phyloP scores from a whole-genome alignment of 2,329 filamentous ascomycete species.

The Arthrobotrys pseudoclavata region DNA sequence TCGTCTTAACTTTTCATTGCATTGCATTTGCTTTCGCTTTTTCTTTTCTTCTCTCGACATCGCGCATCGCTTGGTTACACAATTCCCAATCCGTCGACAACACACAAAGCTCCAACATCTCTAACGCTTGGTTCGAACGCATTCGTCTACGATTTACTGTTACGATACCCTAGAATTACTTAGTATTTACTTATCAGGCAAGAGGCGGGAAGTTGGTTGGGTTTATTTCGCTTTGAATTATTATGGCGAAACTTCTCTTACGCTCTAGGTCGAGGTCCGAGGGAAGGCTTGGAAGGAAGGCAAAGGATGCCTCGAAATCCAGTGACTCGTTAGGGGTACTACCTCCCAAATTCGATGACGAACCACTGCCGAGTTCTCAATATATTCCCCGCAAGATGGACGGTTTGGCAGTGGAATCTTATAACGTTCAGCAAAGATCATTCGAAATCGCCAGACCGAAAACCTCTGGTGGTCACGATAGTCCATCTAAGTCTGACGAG shows the following conservation, averaged over 20 bases:
- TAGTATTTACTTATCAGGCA: not conserved
- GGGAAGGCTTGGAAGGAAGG: slow-evolving; percentile 37
- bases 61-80: slow-evolving; percentile 18
- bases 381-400: slow-evolving; percentile 39
- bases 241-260: slow-evolving; percentile 57
- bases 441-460: slow-evolving; percentile 50
- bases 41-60: slow-evolving; percentile 3
- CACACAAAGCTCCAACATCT: slow-evolving; percentile 24
- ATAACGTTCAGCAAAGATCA: slow-evolving; percentile 37
- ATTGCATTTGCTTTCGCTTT: slow-evolving; percentile 13
- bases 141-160: slow-evolving; percentile 5
- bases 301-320: slow-evolving; percentile 47
- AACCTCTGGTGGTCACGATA: slow-evolving; percentile 32
- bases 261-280: slow-evolving; percentile 55
- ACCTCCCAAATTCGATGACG: slow-evolving; percentile 39
- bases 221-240: not conserved
- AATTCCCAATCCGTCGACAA: slow-evolving; percentile 21
- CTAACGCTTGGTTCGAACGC: slow-evolving; percentile 4
- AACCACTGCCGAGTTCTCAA: slow-evolving; percentile 39
- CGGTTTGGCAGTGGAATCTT: slow-evolving; percentile 24
- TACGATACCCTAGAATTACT: slow-evolving; percentile 7
- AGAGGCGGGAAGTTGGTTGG: not conserved
- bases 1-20: slow-evolving; percentile 11
- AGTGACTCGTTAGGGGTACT: slow-evolving; percentile 35
- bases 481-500: slow-evolving; percentile 21